Evolutionary conservation across 169 alveolate species (phyloP).

Genomic region (Plasmodium knowlesi): DNA sequence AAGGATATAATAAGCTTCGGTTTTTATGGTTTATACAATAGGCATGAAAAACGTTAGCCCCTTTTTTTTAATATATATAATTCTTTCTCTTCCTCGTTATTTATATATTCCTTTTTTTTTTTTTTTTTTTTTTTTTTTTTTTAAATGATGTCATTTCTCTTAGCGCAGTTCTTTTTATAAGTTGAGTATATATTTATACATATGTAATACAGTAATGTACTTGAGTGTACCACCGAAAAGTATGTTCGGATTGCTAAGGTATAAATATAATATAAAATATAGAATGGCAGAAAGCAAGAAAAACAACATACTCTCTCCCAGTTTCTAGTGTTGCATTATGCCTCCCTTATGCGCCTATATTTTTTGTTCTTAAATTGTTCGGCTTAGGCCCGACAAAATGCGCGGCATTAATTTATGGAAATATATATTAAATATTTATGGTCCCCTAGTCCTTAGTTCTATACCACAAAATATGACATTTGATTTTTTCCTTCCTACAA

Average conservation of each 20-base stretch:
- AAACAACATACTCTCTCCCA: background rate
- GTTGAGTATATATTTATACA: background rate
- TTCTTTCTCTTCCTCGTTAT: background rate
- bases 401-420: background rate
- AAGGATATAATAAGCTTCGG: background rate
- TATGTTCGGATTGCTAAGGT: background rate
- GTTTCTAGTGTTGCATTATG: background rate
- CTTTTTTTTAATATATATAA: background rate
- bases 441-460: background rate
- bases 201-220: background rate
- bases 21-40: background rate
- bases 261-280: background rate
- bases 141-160: background rate
- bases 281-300: background rate
- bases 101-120: background rate
- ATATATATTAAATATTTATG: background rate
- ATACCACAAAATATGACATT: background rate
- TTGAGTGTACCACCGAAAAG: background rate
- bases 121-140: background rate
- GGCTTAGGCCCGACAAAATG: background rate
- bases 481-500: background rate
- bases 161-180: background rate
- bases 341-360: background rate
- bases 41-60: background rate
- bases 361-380: background rate